phyloP scores from a whole-genome alignment of 345 rosid genomes.

The Geranium brycei region DNA sequence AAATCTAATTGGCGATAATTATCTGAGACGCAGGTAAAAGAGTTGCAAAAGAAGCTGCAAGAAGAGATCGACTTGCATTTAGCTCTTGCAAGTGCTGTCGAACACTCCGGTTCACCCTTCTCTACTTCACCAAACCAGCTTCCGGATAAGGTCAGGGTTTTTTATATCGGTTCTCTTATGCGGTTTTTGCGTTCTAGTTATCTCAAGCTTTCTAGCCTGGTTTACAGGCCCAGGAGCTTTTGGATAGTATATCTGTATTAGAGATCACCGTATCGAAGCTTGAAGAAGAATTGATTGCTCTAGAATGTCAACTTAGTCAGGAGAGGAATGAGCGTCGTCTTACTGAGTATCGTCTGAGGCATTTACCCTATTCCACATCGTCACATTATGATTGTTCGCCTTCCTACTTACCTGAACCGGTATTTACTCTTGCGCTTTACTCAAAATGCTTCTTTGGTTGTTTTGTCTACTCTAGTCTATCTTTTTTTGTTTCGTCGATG shows the following conservation, averaged over 20 bases:
- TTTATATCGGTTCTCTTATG: constrained; percentile 1
- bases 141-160: constrained; percentile 48
- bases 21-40: constrained; percentile 41
- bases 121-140: constrained; percentile 46
- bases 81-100: constrained; percentile 56
- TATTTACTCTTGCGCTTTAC: constrained; percentile 6
- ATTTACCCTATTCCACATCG: constrained; percentile 25
- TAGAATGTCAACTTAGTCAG: constrained; percentile 63
- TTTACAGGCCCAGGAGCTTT: constrained; percentile 59
- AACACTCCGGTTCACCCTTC: constrained; percentile 36
- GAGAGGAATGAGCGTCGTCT: constrained; percentile 71
- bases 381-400: constrained; percentile 17
- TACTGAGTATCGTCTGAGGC: constrained; percentile 42
- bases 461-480: not conserved
- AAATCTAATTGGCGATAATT: not conserved
- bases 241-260: constrained; percentile 55
- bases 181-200: constrained; percentile 5
- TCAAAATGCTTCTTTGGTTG: not conserved
- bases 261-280: constrained; percentile 69
- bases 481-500: not conserved
- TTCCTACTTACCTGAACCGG: constrained; percentile 16
- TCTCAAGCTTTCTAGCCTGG: constrained; percentile 8
- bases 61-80: constrained; percentile 57
- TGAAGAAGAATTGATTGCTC: constrained; percentile 52
- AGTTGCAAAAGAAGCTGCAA: constrained; percentile 56